phyloP scores from a whole-genome alignment of 768 basidiomycete species.

The Leccinum arenicola region DNA sequence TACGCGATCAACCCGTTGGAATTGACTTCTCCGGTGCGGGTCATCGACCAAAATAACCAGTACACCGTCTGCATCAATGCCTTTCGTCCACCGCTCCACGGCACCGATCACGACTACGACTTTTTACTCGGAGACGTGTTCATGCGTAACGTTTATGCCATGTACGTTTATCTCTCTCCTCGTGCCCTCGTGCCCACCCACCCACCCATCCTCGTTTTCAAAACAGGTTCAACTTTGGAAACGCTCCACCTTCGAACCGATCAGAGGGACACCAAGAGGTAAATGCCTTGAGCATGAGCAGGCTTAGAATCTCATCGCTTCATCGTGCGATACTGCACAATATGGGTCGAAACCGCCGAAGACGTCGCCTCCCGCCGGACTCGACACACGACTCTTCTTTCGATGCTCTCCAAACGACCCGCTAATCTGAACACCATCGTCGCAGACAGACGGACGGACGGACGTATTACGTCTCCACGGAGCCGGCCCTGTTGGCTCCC shows the following conservation, averaged over 20 bases:
- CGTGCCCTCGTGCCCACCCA: neutral
- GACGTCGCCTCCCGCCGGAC: constrained; percentile 42
- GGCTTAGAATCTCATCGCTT: constrained; percentile 84
- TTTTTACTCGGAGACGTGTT: constrained; percentile 43
- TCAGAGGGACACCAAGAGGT: constrained; percentile 84
- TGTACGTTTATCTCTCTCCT: constrained; percentile 26
- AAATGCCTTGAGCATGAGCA: constrained; percentile 84
- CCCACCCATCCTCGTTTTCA: too few species aligned
- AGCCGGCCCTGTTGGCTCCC: constrained; percentile 82
- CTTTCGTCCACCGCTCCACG: constrained; percentile 30
- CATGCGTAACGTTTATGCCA: constrained; percentile 45
- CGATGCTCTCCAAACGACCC: too few species aligned
- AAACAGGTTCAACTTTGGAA: constrained; percentile 43
- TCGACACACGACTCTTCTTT: too few species aligned
- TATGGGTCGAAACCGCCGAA: constrained; percentile 80
- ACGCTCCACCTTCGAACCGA: constrained; percentile 60
- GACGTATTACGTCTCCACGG: too few species aligned
- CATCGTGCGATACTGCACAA: constrained; percentile 90
- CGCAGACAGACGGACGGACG: too few species aligned
- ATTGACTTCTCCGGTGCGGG: constrained; percentile 31
- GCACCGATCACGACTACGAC: constrained; percentile 31
- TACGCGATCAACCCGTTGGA: constrained; percentile 47
- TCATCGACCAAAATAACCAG: constrained; percentile 27
- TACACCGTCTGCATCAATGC: constrained; percentile 40
- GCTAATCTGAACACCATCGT: too few species aligned